phyloP scores from a whole-genome alignment of 2,329 filamentous ascomycete genomes.

The Penicillium hesseltinei region DNA sequence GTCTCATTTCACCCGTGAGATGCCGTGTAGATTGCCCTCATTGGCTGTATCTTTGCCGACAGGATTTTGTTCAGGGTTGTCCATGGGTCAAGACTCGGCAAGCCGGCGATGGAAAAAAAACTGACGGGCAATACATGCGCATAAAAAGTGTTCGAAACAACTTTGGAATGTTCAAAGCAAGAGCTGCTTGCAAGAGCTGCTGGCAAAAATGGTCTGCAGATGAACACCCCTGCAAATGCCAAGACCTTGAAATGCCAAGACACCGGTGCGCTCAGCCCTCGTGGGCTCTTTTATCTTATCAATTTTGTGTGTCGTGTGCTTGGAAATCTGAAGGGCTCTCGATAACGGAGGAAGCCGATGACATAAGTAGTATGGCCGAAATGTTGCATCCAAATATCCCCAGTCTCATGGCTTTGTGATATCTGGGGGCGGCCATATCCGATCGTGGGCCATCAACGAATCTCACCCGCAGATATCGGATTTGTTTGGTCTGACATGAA shows the following conservation, averaged over 20 bases:
- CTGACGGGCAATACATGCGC: not conserved
- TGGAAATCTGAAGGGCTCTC: not conserved
- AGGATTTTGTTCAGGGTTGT: not conserved
- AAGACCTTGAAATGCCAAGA: conserved; percentile 17
- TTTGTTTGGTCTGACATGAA: not conserved
- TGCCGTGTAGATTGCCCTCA: not conserved
- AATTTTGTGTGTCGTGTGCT: not conserved
- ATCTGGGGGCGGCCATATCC: conserved; percentile 6
- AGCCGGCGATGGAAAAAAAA: conserved; percentile 5
- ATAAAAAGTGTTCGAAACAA: not conserved
- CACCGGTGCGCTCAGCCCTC: conserved; percentile 5
- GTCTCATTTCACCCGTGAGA: not conserved
- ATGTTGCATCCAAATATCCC: not conserved
- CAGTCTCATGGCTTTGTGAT: not conserved
- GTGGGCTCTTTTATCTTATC: conserved; percentile 14
- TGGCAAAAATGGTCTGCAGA: not conserved
- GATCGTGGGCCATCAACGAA: not conserved
- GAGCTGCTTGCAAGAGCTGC: not conserved
- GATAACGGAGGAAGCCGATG: conserved; percentile 16
- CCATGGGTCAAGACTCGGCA: conserved; percentile 13
- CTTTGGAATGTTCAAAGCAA: not conserved
- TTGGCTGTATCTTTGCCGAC: conserved; percentile 17
- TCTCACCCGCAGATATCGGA: not conserved
- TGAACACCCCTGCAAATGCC: conserved; percentile 6
- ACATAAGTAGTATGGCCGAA: not conserved